Evolutionary conservation across 2,329 filamentous ascomycete species (phyloP).

Genomic region (Bipolaris zeicola): DNA sequence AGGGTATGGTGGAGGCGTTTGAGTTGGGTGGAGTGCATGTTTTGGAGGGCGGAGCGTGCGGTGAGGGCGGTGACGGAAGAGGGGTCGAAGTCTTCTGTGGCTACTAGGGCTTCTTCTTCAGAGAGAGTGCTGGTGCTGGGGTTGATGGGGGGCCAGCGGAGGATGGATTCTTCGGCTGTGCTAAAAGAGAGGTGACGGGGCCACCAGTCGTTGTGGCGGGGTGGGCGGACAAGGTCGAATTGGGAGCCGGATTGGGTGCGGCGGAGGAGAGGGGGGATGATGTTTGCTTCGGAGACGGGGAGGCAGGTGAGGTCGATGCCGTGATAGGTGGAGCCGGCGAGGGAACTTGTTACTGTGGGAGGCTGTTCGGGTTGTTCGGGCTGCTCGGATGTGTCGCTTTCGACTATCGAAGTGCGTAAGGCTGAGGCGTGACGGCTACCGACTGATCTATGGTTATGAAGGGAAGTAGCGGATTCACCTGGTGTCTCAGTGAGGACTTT

Average conservation of each 20-base stretch:
- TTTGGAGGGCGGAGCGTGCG: constrained; percentile 44
- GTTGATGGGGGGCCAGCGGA: constrained; percentile 60
- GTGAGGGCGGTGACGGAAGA: constrained; percentile 41
- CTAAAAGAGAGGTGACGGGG: constrained; percentile 77
- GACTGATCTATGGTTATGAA: constrained; percentile 26
- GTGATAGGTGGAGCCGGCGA: constrained; percentile 64
- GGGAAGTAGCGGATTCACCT: constrained; percentile 30
- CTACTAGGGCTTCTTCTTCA: constrained; percentile 25
- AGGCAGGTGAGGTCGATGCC: constrained; percentile 61
- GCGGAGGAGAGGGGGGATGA: constrained; percentile 59
- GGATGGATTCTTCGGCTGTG: constrained; percentile 73
- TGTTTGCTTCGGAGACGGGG: constrained; percentile 54
- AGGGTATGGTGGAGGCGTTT: constrained; percentile 67
- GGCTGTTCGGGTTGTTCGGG: constrained; percentile 41
- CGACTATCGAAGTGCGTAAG: constrained; percentile 17
- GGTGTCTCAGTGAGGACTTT: constrained; percentile 45
- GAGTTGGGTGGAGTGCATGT: constrained; percentile 59
- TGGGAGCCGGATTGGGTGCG: constrained; percentile 65
- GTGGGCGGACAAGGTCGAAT: constrained; percentile 30
- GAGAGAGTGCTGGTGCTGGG: constrained; percentile 16
- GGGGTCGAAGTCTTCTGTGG: constrained; percentile 31
- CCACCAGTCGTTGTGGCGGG: constrained; percentile 65
- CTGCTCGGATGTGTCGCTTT: constrained; percentile 32
- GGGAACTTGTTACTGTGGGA: constrained; percentile 58
- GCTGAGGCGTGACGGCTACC: constrained; percentile 27